A percentile compares a stretch with the other conserved stretches of the same genome.
phyloP scores from a whole-genome alignment of 306 rosid genomes.

The Cucumis hystrix region DNA sequence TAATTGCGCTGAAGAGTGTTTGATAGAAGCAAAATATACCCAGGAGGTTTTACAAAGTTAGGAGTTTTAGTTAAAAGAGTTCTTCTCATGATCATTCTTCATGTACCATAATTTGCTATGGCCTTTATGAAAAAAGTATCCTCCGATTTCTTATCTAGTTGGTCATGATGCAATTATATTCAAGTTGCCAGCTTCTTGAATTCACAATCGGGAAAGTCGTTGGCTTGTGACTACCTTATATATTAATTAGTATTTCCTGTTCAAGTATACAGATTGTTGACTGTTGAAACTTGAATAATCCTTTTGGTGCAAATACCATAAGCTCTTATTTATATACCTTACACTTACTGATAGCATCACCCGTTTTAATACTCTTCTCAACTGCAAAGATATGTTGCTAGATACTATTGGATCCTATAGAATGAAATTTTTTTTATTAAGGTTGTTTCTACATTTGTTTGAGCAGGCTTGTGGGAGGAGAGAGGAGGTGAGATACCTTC shows the following conservation, averaged over 20 bases:
- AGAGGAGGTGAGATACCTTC: slow-evolving; percentile 77
- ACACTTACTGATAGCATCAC: neutral
- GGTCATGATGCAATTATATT: neutral
- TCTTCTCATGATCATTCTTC: neutral
- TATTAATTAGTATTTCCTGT: neutral
- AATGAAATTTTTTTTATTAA: neutral
- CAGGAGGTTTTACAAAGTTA: neutral
- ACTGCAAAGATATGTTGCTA: neutral
- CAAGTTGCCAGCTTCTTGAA: neutral
- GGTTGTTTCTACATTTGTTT: slow-evolving; percentile 3
- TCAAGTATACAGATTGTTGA: neutral
- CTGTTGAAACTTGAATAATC: neutral
- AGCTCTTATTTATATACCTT: neutral
- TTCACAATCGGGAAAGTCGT: neutral
- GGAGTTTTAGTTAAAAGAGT: neutral
- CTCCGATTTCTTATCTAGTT: neutral
- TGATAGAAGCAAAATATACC: neutral
- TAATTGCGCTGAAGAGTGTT: neutral
- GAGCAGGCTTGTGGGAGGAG: slow-evolving; percentile 55
- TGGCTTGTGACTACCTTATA: neutral
- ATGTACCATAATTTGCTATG: neutral
- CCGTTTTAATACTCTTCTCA: neutral
- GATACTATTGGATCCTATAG: neutral
- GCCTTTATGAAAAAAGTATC: neutral
- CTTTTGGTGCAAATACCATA: neutral